Evolutionary conservation across 2,329 filamentous ascomycete genomes (phyloP).

Genomic region (Beauveria brongniartii): DNA sequence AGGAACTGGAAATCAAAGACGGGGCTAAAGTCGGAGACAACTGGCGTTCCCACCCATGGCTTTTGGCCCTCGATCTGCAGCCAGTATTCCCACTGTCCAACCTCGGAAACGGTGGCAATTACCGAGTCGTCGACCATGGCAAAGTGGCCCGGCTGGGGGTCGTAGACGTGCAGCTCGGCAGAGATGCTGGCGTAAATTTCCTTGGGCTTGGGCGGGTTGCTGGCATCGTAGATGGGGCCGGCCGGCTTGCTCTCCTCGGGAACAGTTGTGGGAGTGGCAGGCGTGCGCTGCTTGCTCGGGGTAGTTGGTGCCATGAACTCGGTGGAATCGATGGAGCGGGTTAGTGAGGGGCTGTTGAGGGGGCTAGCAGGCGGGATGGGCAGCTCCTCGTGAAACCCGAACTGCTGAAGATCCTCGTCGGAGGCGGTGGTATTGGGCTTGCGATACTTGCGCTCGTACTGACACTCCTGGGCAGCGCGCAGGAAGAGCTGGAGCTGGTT

Average conservation of each 20-base stretch:
- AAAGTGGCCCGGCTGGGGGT: slow-evolving; percentile 81
- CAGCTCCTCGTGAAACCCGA: slow-evolving; percentile 63
- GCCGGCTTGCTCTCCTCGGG: slow-evolving; percentile 25
- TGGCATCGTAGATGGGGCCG: slow-evolving; percentile 14
- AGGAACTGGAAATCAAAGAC: slow-evolving; percentile 98
- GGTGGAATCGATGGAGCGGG: slow-evolving; percentile 46
- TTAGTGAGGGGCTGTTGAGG: slow-evolving; percentile 48
- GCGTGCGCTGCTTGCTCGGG: slow-evolving; percentile 41
- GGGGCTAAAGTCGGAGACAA: slow-evolving; percentile 88
- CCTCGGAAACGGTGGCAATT: slow-evolving; percentile 72
- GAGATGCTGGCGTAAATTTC: slow-evolving; percentile 68
- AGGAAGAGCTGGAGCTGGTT: slow-evolving; percentile 74
- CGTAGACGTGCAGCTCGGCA: slow-evolving; percentile 88
- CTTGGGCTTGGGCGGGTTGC: slow-evolving; percentile 53
- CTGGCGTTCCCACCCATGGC: slow-evolving; percentile 79
- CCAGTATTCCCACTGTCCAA: slow-evolving; percentile 93
- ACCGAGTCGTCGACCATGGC: slow-evolving; percentile 69
- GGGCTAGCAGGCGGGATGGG: slow-evolving; percentile 59
- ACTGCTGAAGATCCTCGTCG: slow-evolving; percentile 71
- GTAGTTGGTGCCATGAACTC: slow-evolving; percentile 44
- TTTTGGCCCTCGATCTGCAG: slow-evolving; percentile 71
- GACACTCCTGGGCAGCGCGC: slow-evolving; percentile 78
- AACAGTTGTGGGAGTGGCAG: slow-evolving; percentile 20
- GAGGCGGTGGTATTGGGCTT: slow-evolving; percentile 73
- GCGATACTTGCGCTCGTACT: slow-evolving; percentile 94